Evolutionary conservation across 176 grass and related monocot genomes (phyloP).

Genomic region (Oryza officinalis): DNA sequence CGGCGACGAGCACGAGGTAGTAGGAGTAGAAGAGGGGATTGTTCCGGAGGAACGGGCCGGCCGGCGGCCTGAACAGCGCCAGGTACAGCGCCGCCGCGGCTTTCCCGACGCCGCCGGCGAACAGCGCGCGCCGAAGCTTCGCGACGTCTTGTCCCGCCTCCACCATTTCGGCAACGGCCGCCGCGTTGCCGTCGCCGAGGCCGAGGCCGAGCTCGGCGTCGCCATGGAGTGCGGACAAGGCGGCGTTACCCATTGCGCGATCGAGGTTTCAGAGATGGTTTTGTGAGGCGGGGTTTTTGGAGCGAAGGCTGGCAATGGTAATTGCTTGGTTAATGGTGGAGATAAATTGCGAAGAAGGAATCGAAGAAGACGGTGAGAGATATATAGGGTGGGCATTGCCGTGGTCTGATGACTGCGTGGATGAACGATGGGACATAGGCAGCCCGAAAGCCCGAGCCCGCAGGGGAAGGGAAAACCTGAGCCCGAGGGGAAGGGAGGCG

Average conservation of each 20-base stretch:
- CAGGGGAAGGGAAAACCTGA: background rate
- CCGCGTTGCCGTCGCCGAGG: background rate
- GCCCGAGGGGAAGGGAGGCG: background rate
- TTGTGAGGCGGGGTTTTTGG: background rate
- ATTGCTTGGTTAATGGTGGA: background rate
- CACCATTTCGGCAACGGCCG: background rate
- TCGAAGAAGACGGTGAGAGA: background rate
- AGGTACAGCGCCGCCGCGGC: slow-evolving; percentile 25
- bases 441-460: background rate
- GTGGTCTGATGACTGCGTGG: background rate
- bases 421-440: background rate
- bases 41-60: background rate
- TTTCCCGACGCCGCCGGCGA: slow-evolving; percentile 19
- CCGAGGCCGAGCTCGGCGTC: slow-evolving; percentile 6
- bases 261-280: background rate
- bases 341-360: background rate
- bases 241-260: background rate
- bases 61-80: slow-evolving; percentile 24
- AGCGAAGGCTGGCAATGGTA: background rate
- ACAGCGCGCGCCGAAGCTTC: slow-evolving; percentile 5
- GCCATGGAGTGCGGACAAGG: background rate
- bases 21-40: background rate
- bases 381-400: background rate
- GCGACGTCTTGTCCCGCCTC: background rate
- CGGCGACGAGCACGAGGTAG: background rate